Base-by-base conservation (phyloP, 2,329 filamentous ascomycete genomes). In the Chaetomium strumarium region DNA sequence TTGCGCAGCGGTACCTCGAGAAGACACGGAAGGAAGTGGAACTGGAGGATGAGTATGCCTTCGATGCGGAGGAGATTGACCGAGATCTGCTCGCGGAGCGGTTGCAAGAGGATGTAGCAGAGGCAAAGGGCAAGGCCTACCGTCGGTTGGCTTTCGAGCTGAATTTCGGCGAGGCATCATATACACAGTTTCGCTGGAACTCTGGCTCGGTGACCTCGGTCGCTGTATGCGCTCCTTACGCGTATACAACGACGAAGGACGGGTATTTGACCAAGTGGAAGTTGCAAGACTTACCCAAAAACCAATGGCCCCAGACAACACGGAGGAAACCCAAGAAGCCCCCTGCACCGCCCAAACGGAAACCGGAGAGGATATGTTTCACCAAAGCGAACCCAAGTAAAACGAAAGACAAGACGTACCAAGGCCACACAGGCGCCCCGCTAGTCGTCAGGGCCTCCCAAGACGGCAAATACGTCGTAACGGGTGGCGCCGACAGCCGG, bases 21-120 rank as follows among this genome's bases (percentile, higher is more conserved):
- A 96, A 95, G 66, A 84, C 96, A 57, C 83, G 86, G 63, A 80
- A 87, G 63, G 87, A 96, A 60, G 84, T 90, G 11, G 59, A 67
- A 61, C 70, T 75, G 24, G 69, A 76, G 53, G 86, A 95, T 62
- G 86, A 90, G 58, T 79, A 79, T 49, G 93, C 90, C 37, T 99
- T 97, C 65, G 90, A 99, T 70, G 93, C 93, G 8, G 90, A 86
- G 62, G 89, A 97, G 49, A 88, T 99, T 53, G 93, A 97, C 71
- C 80, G 86, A 54, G 93, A 99, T 66, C 74, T 96, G 62, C 91
- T 99, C 63, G 90, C 92, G 39, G 88, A 95, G 68, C 78, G 91
- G 62, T 74, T 99, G 62, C 84, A 92, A 69, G 90, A 96, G 71
- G 93, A 97, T 67, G 88, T 93, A 40, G 85, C 93, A 48, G 93